Evolutionary conservation across 2,329 filamentous ascomycete species (phyloP), one percentile per base, ranked within the genome.

Genomic region (Aureobasidium sp.): DNA sequence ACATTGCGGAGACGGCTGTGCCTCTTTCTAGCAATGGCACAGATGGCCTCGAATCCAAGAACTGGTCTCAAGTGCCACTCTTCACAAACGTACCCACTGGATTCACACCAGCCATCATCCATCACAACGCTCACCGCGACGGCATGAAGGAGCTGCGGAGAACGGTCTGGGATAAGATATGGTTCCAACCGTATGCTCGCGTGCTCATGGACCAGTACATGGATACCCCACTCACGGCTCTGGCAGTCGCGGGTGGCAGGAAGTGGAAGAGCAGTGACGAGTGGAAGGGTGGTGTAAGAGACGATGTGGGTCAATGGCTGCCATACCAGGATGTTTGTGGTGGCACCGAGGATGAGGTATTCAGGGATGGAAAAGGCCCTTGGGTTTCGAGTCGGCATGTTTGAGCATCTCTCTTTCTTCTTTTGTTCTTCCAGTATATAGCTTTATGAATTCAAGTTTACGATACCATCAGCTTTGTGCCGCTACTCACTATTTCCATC

Each of bases 231-330:
- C 55, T 62, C 6, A n/a, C 57, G 19, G 65, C 68, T 17, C 55
- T 70, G 15, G 69, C 75, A 7, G 68, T 72, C 29, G 71, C 74
- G 2, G 73, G 75, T 1, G 55, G 55, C 17, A 73, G 75, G 1
- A 27, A 58, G 17, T 61, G 60, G 60, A 46, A 5, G n/a, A 29
- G 27, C 27, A 43, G 29, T 10, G 60, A 61, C 35, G 50, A 57
- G 4, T 49, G 51, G 51, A 47, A 55, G 25, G 51, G 50, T 17
- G 60, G 60, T n/a, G 60, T 35, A 1, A 42, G 60, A 11, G 31
- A 57, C 17, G 74, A 73, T 38, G 69, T 71, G 31, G 71, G 67
- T 17, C 69, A 70, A 53, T 61, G 60, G 60, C 27, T 61, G 21
- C 35, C 42, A 31, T 61, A 57, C 10, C 47, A 61, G 21, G 51